phyloP scores from a whole-genome alignment of 805 yeast species.

The Candida ovalis region DNA sequence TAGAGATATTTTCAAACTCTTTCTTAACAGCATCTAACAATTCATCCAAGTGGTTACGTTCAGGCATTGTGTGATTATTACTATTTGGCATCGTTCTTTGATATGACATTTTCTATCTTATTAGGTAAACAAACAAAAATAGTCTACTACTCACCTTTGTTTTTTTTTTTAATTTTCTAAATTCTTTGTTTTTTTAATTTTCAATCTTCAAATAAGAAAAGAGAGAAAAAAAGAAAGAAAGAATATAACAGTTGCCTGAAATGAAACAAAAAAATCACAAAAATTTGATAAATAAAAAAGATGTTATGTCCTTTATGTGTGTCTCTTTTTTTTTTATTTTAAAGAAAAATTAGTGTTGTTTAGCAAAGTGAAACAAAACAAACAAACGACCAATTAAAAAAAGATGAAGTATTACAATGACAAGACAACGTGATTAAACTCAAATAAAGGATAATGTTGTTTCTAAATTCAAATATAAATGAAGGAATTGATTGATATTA shows the following conservation, averaged over 20 bases:
- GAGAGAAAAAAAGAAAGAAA: too few relatives aligned
- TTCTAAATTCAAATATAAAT: too few relatives aligned
- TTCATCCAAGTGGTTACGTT: constrained; percentile 47
- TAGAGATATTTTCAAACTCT: constrained; percentile 81
- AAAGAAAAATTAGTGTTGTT: too few relatives aligned
- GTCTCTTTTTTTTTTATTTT: too few relatives aligned
- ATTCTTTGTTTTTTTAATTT: background rate
- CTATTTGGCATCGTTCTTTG: constrained; percentile 24
- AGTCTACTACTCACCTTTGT: background rate
- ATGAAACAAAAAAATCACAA: too few relatives aligned
- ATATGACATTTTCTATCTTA: constrained; percentile 22
- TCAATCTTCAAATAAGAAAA: background rate
- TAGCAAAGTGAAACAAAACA: too few relatives aligned
- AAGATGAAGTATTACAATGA: background rate
- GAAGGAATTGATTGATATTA: too few relatives aligned
- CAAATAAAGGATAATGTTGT: background rate
- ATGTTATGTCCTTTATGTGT: too few relatives aligned
- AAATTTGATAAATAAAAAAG: too few relatives aligned
- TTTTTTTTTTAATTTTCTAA: background rate
- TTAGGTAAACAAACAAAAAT: background rate
- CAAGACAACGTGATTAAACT: background rate
- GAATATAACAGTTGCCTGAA: too few relatives aligned
- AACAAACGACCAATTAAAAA: background rate
- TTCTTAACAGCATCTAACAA: constrained; percentile 86
- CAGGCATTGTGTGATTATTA: constrained; percentile 23